Evolutionary conservation across 177 flowering plant species (phyloP), one percentile per base, ranked within the genome.

Genomic region (Telopea speciosissima): DNA sequence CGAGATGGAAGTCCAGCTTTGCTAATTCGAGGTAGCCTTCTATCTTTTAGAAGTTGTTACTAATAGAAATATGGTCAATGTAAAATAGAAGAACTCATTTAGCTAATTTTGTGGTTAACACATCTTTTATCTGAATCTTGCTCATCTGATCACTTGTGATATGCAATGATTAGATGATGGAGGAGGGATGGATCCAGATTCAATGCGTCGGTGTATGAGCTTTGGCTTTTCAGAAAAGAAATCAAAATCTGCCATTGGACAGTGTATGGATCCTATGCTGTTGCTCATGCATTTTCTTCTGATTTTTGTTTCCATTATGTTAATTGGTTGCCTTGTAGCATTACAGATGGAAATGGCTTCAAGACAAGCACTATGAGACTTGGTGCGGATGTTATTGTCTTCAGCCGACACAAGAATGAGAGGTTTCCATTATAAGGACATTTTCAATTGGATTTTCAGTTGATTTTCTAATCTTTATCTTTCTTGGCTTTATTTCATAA

Each of bases 331-430:
- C 75, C 72, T 78, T 81, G 68, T 79, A 73, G 75, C 78, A 77
- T 82, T 87, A 74, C 91, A 95, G 99, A 95, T 92, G 99, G 99
- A 75, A 95, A 95, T 86, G 99, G 99, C 59, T 95, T 95, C 85
- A 95, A 95, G 84, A 95, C 98, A 23, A 90, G 99, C 78, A 78
- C 92, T n/a, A 95, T 95, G 99, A 86, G 99, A 80, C 91, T 95
- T 65, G 99, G 98, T 45, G 92, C 97, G 22, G 98, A 92, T 87
- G 99, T 80, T 71, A 85, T 95, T 70, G 97, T 93, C 67, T 93
- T 93, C 82, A 92, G 87, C 74, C 91, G 97, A 68, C 84, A 79
- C 77, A n/a, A 67, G 19, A 59, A 71, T 33, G 70, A 87, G 63
- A 83, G 92, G 99, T 95, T 76, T 52, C 84, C 25, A 16, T 70